A percentile compares a stretch with the other conserved stretches of the same genome.
These are phyloP conservation scores for Beverwykella pulmonaria DNA, from an alignment of 495 filamentous ascomycete genomes.

Conservation along the genomic window DNA sequence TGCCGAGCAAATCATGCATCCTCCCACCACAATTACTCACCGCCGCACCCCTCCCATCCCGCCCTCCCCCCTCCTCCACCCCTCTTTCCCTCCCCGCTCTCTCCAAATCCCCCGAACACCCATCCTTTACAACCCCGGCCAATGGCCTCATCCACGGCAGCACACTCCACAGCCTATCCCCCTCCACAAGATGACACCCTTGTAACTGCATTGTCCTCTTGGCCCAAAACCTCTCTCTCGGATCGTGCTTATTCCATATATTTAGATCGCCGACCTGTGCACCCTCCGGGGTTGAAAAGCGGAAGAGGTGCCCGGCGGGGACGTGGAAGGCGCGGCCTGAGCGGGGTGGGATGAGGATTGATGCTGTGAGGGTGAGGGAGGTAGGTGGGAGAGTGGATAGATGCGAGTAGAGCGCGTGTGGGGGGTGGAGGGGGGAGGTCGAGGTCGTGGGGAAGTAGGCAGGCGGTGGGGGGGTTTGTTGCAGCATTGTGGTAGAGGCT, in stretches of 20 bases:
- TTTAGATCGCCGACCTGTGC: slow-evolving; percentile 72
- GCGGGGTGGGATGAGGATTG: slow-evolving; percentile 42
- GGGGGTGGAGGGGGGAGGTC: slow-evolving; percentile 32
- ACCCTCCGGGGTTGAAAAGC: slow-evolving; percentile 71
- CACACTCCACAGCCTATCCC: slow-evolving; percentile 75
- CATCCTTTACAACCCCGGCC: slow-evolving; percentile 70
- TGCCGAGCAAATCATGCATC: too few relatives aligned
- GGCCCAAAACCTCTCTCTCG: slow-evolving; percentile 79
- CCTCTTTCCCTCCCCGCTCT: slow-evolving; percentile 41
- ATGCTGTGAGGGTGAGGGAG: slow-evolving; percentile 7
- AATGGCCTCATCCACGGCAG: slow-evolving; percentile 76
- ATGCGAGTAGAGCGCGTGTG: slow-evolving; percentile 23
- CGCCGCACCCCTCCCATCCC: slow-evolving; percentile 31
- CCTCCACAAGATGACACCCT: slow-evolving; percentile 66
- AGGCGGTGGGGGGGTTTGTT: slow-evolving; percentile 18
- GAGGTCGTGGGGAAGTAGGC: slow-evolving; percentile 34
- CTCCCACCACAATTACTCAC: too few relatives aligned
- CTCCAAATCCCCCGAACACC: slow-evolving; percentile 57
- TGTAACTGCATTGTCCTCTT: slow-evolving; percentile 76
- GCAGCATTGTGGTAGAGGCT: not conserved
- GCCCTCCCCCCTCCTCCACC: slow-evolving; percentile 64
- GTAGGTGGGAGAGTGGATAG: slow-evolving; percentile 10
- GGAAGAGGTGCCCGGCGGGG: slow-evolving; percentile 62
- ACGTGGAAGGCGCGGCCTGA: slow-evolving; percentile 43
- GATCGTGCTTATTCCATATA: slow-evolving; percentile 75